Base-by-base conservation (phyloP, 108 stramenopile genomes). In the Conticribra weissflogii region DNA sequence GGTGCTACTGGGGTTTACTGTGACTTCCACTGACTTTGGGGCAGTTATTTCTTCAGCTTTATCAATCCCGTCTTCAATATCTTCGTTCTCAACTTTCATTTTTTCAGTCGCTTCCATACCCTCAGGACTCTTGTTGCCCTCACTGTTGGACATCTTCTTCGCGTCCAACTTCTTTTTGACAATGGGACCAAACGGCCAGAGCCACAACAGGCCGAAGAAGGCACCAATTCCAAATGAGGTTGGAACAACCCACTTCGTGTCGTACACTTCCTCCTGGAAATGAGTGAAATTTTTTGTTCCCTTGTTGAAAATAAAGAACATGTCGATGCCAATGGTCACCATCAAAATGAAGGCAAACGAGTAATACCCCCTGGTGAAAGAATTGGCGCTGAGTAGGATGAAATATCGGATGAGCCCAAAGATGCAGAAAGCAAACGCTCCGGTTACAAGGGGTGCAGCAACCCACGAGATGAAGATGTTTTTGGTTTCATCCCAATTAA, bases 381-480 rank as follows among this genome's bases (percentile, higher is more conserved):
- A 66, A 49, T 85, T 44, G 12, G 55, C 53, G 23, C 48, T 62
- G 12, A 65, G 23, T 18, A 80, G 33, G 29, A 83, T 59, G 30
- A 66, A 21, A 17, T 59, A 22, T 28, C 44, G 28, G 23, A 79
- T 53, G 8, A 73, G 19, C 17, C 18, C 32, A 56, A 83, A 87
- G 22, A 86, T 27, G n/a, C 71, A 28, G 49, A 57, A 57, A 14
- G 68, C 72, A 15, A 50, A 15, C 1, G 72, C 24, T 7, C 83
- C 86, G n/a, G 85, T 66, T 16, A 84, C 32, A 0, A 85, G 27
- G 15, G 89, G 89, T 16, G 87, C 76, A 3, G 68, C 51, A 25
- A 90, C 45, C 87, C 89, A 88, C 0, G 74, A 77, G 15, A 76
- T 34, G 48, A 86, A 71, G 30, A 89, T 80, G 18, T 77, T 71